These are phyloP conservation scores for Capronia coronata DNA, from an alignment of 2,329 filamentous ascomycete genomes.

Conservation along the genomic window DNA sequence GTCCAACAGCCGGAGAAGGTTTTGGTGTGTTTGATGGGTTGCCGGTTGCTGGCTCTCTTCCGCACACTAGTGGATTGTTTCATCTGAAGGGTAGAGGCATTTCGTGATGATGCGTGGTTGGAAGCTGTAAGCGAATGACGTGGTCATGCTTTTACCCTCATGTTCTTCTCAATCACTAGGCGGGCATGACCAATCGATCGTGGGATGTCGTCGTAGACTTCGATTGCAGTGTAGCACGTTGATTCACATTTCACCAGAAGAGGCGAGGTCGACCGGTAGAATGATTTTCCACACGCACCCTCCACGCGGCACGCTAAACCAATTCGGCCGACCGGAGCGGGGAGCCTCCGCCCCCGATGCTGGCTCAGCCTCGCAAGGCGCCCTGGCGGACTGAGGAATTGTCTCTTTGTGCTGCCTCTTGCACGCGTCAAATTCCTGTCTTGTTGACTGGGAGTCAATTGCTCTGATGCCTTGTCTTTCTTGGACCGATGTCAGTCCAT, in stretches of 20 bases:
- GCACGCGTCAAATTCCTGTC: neutral
- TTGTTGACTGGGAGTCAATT: conserved; percentile 1
- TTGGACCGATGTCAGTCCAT: conserved; percentile 39
- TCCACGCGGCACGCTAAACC: neutral
- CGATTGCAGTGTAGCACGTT: no score
- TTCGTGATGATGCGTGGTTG: neutral
- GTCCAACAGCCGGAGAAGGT: conserved; percentile 24
- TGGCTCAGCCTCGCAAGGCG: conserved; percentile 21
- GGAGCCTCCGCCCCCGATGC: neutral
- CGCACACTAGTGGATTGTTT: conserved; percentile 7
- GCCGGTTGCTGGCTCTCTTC: conserved; percentile 12
- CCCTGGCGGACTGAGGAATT: no score
- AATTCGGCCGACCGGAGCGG: neutral
- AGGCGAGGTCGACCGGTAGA: neutral
- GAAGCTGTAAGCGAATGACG: neutral
- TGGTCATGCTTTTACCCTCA: neutral
- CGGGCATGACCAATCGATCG: neutral
- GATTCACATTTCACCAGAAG: no score
- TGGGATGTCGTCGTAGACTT: neutral
- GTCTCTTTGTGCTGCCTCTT: no score
- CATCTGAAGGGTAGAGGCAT: conserved; percentile 13
- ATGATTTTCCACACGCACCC: neutral
- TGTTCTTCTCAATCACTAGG: neutral
- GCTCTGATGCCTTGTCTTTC: conserved; percentile 22
- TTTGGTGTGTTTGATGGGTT: conserved; percentile 24